Evolutionary conservation across 306 rosid species (phyloP).

Genomic region (Fagus crenata): DNA sequence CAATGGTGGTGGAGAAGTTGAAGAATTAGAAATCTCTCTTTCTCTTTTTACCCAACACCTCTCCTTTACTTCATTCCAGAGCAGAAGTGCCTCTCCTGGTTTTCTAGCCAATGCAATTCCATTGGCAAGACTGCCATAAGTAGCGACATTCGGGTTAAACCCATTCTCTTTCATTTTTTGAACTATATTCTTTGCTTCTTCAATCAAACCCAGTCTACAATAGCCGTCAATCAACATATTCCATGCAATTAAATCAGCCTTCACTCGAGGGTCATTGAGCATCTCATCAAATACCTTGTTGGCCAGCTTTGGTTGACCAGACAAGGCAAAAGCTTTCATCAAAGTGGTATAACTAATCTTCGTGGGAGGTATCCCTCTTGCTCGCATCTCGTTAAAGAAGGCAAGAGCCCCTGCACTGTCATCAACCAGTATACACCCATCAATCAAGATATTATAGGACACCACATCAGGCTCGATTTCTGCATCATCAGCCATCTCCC

Average conservation of each 20-base stretch:
- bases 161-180: conserved; percentile 82
- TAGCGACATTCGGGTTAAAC: conserved; percentile 68
- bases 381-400: conserved; percentile 88
- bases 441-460: conserved; percentile 80
- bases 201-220: conserved; percentile 77
- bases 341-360: conserved; percentile 93
- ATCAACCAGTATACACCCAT: conserved; percentile 86
- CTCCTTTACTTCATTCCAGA: conserved; percentile 95
- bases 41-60: conserved; percentile 51
- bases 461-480: conserved; percentile 89
- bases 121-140: conserved; percentile 85
- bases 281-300: conserved; percentile 84
- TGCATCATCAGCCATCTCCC: conserved; percentile 73
- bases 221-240: conserved; percentile 96
- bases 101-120: conserved; percentile 82
- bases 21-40: conserved; percentile 41
- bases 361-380: conserved; percentile 85
- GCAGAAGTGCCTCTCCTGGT: conserved; percentile 92
- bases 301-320: conserved; percentile 95
- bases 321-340: conserved; percentile 89
- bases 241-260: conserved; percentile 82
- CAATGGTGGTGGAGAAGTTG: conserved; percentile 50
- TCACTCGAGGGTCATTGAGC: conserved; percentile 74
- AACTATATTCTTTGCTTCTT: conserved; percentile 73
- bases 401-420: conserved; percentile 87